phyloP scores from a whole-genome alignment of 805 yeast species.

The Yarrowia divulgata region DNA sequence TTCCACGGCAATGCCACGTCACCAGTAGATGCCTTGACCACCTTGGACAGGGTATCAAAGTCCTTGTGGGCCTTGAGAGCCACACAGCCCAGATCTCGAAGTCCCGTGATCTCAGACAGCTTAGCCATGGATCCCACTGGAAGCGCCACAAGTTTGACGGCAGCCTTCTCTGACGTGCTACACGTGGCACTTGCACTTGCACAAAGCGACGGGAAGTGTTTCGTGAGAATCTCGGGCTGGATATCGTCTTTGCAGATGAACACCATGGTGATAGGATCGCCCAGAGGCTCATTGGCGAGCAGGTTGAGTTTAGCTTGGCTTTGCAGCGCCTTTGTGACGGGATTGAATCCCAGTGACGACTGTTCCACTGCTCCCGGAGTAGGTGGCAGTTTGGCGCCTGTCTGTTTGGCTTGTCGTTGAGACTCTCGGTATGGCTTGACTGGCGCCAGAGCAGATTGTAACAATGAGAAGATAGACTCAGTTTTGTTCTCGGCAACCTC shows the following conservation, averaged over 20 bases:
- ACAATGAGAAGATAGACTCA: not conserved
- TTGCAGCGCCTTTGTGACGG: conserved; percentile 22
- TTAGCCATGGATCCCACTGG: conserved; percentile 27
- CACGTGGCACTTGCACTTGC: conserved; percentile 17
- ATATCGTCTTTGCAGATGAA: conserved; percentile 44
- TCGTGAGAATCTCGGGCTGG: conserved; percentile 42
- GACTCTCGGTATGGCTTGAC: conserved; percentile 14
- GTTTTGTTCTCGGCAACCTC: conserved; percentile 9
- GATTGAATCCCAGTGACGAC: conserved; percentile 25
- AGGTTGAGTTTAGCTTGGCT: conserved; percentile 23
- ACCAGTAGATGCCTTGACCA: not conserved
- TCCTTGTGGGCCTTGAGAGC: conserved; percentile 29
- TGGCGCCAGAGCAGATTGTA: not conserved
- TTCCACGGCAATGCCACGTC: conserved; percentile 20
- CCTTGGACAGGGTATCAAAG: conserved; percentile 5
- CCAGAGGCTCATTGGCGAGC: not conserved
- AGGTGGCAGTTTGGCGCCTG: conserved; percentile 22
- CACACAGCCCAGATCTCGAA: conserved; percentile 2
- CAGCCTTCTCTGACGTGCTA: not conserved
- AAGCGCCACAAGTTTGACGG: conserved; percentile 15
- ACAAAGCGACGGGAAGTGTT: conserved; percentile 44
- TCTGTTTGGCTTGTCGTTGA: not conserved
- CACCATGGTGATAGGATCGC: conserved; percentile 41
- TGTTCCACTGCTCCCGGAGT: conserved; percentile 11
- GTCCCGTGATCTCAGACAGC: not conserved